Percentiles rank a stretch among this genome's conserved stretches.
Evolutionary conservation across 2,329 filamentous ascomycete genomes (phyloP).

Genomic region (Apiospora koreana): DNA sequence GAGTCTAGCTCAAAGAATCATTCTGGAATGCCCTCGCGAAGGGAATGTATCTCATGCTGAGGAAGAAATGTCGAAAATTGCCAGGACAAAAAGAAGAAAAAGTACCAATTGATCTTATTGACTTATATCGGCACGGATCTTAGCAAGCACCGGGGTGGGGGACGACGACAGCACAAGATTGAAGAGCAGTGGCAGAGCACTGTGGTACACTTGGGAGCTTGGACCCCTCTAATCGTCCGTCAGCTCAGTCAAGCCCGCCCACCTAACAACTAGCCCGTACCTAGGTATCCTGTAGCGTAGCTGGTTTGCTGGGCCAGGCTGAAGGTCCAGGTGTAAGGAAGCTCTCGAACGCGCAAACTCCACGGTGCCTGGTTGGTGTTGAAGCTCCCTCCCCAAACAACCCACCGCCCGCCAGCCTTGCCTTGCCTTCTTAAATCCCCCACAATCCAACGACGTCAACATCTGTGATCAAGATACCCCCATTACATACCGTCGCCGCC

Average conservation of each 20-base stretch:
- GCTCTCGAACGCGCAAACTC: constrained; percentile 29
- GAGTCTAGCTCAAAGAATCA: background rate
- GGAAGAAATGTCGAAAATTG: background rate
- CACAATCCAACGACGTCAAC: constrained; percentile 14
- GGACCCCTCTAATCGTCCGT: background rate
- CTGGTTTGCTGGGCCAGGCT: constrained; percentile 11
- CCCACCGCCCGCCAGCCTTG: constrained; percentile 12
- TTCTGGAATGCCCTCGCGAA: background rate
- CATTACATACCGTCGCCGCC: background rate
- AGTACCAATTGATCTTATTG: background rate
- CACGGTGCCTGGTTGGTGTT: constrained; percentile 29
- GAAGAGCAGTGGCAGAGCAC: too few relatives aligned
- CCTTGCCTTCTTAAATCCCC: constrained; percentile 11
- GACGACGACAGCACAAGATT: background rate
- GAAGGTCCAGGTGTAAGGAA: constrained; percentile 15
- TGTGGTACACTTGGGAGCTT: background rate
- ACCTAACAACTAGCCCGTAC: background rate
- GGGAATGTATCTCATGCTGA: background rate
- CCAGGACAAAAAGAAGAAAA: background rate
- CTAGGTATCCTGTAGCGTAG: background rate
- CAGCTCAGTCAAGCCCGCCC: background rate
- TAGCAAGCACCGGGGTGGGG: constrained; percentile 3
- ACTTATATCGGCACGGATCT: constrained; percentile 1
- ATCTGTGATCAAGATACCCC: background rate
- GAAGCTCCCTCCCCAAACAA: constrained; percentile 18